These are phyloP conservation scores for Hymenoscyphus fructigenus DNA, from an alignment of 2,329 filamentous ascomycete genomes.

Conservation along the genomic window DNA sequence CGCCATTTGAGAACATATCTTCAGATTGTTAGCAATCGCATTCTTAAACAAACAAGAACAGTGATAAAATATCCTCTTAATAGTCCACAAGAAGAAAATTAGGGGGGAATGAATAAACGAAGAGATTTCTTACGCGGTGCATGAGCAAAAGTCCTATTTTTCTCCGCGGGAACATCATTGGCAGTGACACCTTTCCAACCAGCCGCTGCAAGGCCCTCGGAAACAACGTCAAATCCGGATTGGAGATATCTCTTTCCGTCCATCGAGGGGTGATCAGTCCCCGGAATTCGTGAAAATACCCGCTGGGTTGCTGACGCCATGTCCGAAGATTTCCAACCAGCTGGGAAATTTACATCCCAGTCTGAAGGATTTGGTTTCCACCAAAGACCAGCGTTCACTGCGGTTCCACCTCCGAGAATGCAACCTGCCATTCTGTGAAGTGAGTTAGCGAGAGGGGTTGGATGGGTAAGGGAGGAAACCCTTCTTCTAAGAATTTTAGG, in stretches of 20 bases:
- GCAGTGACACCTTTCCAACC: conserved; percentile 65
- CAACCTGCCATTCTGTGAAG: conserved; percentile 61
- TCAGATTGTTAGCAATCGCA: not conserved
- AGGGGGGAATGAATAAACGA: not conserved
- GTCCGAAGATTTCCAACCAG: conserved; percentile 68
- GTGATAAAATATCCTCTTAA: too few species aligned
- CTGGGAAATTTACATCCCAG: conserved; percentile 71
- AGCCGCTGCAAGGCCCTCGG: conserved; percentile 55
- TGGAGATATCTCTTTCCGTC: conserved; percentile 67
- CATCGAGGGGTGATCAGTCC: conserved; percentile 63
- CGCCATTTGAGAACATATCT: conserved; percentile 63
- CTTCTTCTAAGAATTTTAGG: not conserved
- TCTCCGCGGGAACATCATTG: conserved; percentile 56
- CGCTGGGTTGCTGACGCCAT: conserved; percentile 57
- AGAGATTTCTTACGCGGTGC: conserved; percentile 45
- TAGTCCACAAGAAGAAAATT: too few species aligned
- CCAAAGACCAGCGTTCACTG: conserved; percentile 66
- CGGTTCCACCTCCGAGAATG: conserved; percentile 58
- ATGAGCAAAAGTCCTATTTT: conserved; percentile 64
- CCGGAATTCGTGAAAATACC: conserved; percentile 67
- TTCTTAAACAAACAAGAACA: not conserved
- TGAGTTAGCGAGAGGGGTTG: not conserved
- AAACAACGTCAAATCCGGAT: conserved; percentile 62
- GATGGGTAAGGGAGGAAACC: not conserved
- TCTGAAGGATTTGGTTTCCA: conserved; percentile 64